Conservation (phyloP, 805 yeast species). For the Schwanniomyces occidentalis region DNA sequence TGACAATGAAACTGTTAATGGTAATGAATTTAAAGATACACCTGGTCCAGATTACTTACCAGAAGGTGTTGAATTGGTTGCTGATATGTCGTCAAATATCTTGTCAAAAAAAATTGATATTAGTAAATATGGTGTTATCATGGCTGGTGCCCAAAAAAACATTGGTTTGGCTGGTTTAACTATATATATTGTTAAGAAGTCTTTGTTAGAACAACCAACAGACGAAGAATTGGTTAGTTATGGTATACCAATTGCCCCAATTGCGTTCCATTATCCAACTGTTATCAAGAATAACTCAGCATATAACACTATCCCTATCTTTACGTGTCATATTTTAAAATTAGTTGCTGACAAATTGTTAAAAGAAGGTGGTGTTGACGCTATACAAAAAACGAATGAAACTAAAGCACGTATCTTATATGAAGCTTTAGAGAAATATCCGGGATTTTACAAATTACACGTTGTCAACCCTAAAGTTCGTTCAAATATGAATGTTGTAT, state of each 20-base stretch:
- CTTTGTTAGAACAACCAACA: slow-evolving; percentile 65
- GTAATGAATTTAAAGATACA: slow-evolving; percentile 69
- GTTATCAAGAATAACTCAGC: slow-evolving; percentile 88
- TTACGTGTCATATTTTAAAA: slow-evolving; percentile 83
- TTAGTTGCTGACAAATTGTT: slow-evolving; percentile 69
- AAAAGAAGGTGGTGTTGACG: slow-evolving; percentile 67
- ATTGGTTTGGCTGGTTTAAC: slow-evolving; percentile 97
- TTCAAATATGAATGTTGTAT: slow-evolving; percentile 92
- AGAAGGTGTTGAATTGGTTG: slow-evolving; percentile 74
- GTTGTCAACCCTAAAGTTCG: slow-evolving; percentile 60
- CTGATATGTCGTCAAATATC: slow-evolving; percentile 94
- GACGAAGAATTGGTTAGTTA: slow-evolving; percentile 59
- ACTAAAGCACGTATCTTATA: slow-evolving; percentile 68
- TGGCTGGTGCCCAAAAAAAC: slow-evolving; percentile 99
- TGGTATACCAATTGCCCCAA: slow-evolving; percentile 80
- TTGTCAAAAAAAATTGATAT: slow-evolving; percentile 80
- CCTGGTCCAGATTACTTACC: slow-evolving; percentile 60
- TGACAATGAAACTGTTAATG: slow-evolving; percentile 97
- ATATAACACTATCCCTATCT: slow-evolving; percentile 93
- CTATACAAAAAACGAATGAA: slow-evolving; percentile 57
- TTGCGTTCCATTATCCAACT: slow-evolving; percentile 83
- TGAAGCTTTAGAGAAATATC: slow-evolving; percentile 60
- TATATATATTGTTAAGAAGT: slow-evolving; percentile 83
- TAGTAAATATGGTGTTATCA: slow-evolving; percentile 79
- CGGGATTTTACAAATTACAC: slow-evolving; percentile 65